These are phyloP conservation scores for Chrysoporthe puriensis DNA, from an alignment of 2,329 filamentous ascomycete species.

Conservation along the genomic window DNA sequence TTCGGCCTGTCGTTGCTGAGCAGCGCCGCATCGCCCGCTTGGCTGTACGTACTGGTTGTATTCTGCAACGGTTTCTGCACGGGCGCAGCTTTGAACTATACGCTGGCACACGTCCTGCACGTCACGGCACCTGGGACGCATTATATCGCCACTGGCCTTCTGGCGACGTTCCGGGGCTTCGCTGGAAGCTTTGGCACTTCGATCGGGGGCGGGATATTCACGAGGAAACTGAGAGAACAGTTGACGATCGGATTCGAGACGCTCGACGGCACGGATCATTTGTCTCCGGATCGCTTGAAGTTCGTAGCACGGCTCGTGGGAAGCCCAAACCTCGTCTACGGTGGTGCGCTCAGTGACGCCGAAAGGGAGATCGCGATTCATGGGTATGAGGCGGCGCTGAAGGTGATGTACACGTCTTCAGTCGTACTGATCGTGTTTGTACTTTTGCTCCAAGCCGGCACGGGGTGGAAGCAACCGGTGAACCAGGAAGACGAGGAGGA, in stretches of 20 bases:
- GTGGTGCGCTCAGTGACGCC: conserved; percentile 43
- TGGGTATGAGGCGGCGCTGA: conserved; percentile 52
- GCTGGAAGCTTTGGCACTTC: conserved; percentile 80
- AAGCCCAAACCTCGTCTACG: conserved; percentile 54
- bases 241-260: conserved; percentile 61
- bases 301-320: conserved; percentile 54
- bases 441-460: conserved; percentile 51
- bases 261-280: conserved; percentile 45
- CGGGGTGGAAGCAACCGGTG: conserved; percentile 52
- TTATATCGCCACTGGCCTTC: conserved; percentile 74
- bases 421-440: conserved; percentile 49
- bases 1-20: conserved; percentile 59
- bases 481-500: conserved; percentile 54
- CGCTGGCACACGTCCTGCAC: conserved; percentile 77
- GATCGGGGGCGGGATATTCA: conserved; percentile 77
- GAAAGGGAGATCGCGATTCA: conserved; percentile 51
- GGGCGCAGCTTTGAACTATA: conserved; percentile 78
- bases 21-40: conserved; percentile 53
- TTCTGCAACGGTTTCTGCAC: conserved; percentile 74
- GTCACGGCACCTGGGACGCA: conserved; percentile 68
- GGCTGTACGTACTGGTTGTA: conserved; percentile 61
- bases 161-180: conserved; percentile 81
- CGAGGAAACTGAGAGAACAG: conserved; percentile 58
- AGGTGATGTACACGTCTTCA: conserved; percentile 52
- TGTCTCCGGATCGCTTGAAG: conserved; percentile 40